phyloP scores from a whole-genome alignment of 2,329 filamentous ascomycete genomes.

The Chaetomiaceae sp. region DNA sequence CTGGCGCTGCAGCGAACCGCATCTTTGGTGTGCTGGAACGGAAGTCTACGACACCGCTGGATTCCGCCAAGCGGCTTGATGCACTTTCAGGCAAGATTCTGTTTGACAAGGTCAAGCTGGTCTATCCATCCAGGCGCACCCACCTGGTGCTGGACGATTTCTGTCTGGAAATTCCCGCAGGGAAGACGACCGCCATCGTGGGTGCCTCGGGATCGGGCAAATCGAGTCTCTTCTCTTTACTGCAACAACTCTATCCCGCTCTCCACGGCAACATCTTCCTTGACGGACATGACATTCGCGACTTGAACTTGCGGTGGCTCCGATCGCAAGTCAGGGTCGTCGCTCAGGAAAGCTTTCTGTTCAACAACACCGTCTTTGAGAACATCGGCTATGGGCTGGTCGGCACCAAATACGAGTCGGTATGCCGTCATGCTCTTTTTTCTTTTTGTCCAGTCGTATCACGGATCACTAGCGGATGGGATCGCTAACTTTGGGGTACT shows the following conservation, averaged over 20 bases:
- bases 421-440: constrained; percentile 32
- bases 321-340: constrained; percentile 29
- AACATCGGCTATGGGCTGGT: constrained; percentile 46
- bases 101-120: constrained; percentile 39
- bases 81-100: constrained; percentile 37
- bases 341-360: constrained; percentile 34
- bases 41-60: too few species aligned
- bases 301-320: constrained; percentile 28
- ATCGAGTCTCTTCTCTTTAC: constrained; percentile 38
- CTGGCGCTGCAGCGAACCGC: too few species aligned
- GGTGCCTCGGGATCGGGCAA: constrained; percentile 47
- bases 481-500: too few species aligned
- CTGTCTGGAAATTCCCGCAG: constrained; percentile 33
- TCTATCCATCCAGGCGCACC: constrained; percentile 47
- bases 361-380: constrained; percentile 39
- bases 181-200: constrained; percentile 47
- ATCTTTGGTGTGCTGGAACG: too few species aligned
- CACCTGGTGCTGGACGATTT: constrained; percentile 35
- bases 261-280: constrained; percentile 25
- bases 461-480: too few species aligned
- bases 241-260: constrained; percentile 49
- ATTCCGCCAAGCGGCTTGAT: constrained; percentile 30
- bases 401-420: constrained; percentile 28
- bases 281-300: constrained; percentile 24
- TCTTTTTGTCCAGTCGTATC: too few species aligned